Evolutionary conservation across 805 yeast genomes (phyloP).

Genomic region (Wickerhamiella brachini): DNA sequence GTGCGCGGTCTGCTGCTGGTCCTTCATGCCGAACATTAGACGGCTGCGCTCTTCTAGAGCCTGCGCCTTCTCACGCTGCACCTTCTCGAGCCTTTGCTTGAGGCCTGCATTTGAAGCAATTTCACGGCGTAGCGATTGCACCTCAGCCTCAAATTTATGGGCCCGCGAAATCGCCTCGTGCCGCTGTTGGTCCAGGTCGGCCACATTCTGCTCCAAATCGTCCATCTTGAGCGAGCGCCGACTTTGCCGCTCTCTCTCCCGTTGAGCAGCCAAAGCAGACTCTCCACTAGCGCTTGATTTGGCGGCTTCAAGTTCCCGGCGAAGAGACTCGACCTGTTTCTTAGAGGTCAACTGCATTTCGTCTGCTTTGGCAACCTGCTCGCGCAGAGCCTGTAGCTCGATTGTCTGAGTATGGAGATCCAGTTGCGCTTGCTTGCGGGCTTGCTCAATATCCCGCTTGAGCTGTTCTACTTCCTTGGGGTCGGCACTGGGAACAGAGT

Average conservation of each 20-base stretch:
- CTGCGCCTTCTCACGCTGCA: slow-evolving; percentile 17
- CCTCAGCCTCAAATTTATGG: slow-evolving; percentile 4
- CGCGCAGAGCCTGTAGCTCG: background rate
- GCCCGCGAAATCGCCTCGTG: slow-evolving; percentile 7
- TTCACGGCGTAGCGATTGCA: slow-evolving; percentile 5
- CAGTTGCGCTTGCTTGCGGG: background rate
- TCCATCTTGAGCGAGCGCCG: background rate
- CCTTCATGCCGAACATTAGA: slow-evolving; percentile 10
- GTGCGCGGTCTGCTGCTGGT: slow-evolving; percentile 5
- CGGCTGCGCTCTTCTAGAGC: slow-evolving; percentile 12
- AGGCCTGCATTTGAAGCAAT: slow-evolving; percentile 5
- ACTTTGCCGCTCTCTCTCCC: background rate
- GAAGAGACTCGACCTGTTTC: background rate
- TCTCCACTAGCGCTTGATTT: background rate
- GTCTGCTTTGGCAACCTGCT: background rate
- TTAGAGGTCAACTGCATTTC: background rate
- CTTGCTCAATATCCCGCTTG: background rate
- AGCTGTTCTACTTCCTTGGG: background rate
- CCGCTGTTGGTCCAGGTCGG: background rate
- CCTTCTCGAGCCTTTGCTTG: slow-evolving; percentile 14
- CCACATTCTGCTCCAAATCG: slow-evolving; percentile 1
- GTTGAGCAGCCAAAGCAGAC: background rate
- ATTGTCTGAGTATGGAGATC: background rate
- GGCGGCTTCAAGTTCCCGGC: background rate
- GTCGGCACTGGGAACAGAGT: background rate